Conservation (phyloP, 148 eudicot species). For the Beta vulgaris region DNA sequence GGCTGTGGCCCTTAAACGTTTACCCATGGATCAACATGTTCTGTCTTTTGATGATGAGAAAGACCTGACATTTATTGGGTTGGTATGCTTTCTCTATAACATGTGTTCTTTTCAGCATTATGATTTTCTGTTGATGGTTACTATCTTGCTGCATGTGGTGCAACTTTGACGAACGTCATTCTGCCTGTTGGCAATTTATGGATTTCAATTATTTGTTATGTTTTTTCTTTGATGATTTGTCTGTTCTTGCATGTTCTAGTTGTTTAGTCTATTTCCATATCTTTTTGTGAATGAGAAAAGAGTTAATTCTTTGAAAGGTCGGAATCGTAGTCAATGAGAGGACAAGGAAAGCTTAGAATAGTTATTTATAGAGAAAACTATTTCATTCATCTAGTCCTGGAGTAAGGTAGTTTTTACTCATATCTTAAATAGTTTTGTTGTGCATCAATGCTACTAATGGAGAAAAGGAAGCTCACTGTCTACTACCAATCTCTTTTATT, state of each 20-base stretch:
- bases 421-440: background rate
- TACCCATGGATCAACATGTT: slow-evolving; percentile 71
- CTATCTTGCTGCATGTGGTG: background rate
- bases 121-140: slow-evolving; percentile 9
- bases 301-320: background rate
- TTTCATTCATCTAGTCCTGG: background rate
- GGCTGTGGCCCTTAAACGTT: slow-evolving; percentile 78
- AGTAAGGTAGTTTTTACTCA: background rate
- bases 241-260: background rate
- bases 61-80: slow-evolving; percentile 97
- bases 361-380: background rate
- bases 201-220: background rate
- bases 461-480: background rate
- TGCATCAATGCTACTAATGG: background rate
- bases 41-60: slow-evolving; percentile 79
- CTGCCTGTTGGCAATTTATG: no score
- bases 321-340: background rate
- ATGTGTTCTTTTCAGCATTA: background rate
- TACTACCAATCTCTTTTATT: no score
- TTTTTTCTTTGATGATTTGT: background rate
- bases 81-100: slow-evolving; percentile 79
- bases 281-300: background rate
- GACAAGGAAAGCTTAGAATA: background rate
- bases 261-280: background rate
- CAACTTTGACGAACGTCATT: background rate